phyloP scores from a whole-genome alignment of 805 yeast species.

The Cephaloascus albidus region DNA sequence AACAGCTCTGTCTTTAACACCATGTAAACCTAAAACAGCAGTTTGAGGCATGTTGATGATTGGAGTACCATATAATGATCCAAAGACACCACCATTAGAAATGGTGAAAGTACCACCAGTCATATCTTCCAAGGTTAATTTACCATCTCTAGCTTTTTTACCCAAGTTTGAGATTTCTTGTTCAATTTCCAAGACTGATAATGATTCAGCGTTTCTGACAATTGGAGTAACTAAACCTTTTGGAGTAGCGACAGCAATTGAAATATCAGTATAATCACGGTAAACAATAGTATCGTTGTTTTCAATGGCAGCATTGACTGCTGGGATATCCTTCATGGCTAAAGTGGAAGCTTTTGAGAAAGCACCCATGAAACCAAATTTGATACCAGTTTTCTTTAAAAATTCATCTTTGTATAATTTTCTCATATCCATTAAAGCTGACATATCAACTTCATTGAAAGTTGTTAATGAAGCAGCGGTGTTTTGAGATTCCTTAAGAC shows the following conservation, averaged over 20 bases:
- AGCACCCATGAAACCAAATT: conserved; percentile 98
- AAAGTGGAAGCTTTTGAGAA: conserved; percentile 88
- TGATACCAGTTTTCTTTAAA: conserved; percentile 85
- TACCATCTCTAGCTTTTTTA: conserved; percentile 92
- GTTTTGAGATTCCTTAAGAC: conserved; percentile 98
- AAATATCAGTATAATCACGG: conserved; percentile 93
- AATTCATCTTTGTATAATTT: conserved; percentile 95
- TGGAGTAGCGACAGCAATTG: conserved; percentile 97
- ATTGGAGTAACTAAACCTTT: conserved; percentile 98
- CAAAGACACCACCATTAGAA: conserved; percentile 98
- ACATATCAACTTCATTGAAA: conserved; percentile 97
- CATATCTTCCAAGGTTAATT: conserved; percentile 96
- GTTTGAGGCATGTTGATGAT: conserved; percentile 98
- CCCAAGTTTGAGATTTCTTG: conserved; percentile 75
- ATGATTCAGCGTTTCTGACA: conserved; percentile 91
- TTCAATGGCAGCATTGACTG: conserved; percentile 92
- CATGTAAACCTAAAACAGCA: conserved; percentile 95
- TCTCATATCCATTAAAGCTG: conserved; percentile 85
- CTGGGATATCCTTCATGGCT: conserved; percentile 92
- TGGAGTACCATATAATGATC: conserved; percentile 96
- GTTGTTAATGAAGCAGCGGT: conserved; percentile 98
- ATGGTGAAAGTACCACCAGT: conserved; percentile 99
- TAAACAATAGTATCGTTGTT: conserved; percentile 85
- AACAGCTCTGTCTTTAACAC: conserved; percentile 95
- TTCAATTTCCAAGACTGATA: conserved; percentile 83